Base-by-base conservation (phyloP, 2,329 filamentous ascomycete species). In the Pseudocercospora eumusae region DNA sequence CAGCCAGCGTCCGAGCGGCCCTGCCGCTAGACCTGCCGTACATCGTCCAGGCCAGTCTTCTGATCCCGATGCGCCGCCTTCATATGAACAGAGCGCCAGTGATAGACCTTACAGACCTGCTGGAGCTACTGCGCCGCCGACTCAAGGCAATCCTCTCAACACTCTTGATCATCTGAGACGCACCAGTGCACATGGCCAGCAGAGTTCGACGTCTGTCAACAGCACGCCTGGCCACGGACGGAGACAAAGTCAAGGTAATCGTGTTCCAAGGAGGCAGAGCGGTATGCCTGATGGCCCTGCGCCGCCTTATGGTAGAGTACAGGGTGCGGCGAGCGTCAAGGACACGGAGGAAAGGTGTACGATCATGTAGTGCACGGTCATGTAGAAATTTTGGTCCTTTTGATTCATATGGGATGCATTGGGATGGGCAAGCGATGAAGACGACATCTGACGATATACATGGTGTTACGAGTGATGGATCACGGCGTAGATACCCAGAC, bases 31-130 rank as follows among this genome's bases (percentile, higher is more conserved):
- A 53, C 70, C 70, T 9, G 64, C 65, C 8, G 68, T 70, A 9
- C 73, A 70, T n/a, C 66, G 70, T 27, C 70, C 73, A n/a, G 64
- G 72, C 10, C 68, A 72, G 56, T 70, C 70, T 33, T 73, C 73
- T 13, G 80, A 83, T 23, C 81, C 86, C 27, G 82, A 80, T 0
- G 85, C 86, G 1, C 86, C 86, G 1, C 87, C 87, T 4, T 82
- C 83, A 0, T 90, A 90, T 69, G 87, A 89, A 72, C 85, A 88
- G 72, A 84, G 85, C 18, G 81, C 85, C 0, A 81, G 77, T 13
- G 80, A 81, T 47, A 80, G 81, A n/a, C 80, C 80, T 2, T 88
- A 87, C 65, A 64, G 74, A 21, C 73, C 73, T 56, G 70, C 68
- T 1, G 72, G 72, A 23, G 63, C 68, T 4, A 71, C 70, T n/a